Percentiles rank a stretch among this genome's conserved stretches.
phyloP scores from a whole-genome alignment of 2,329 filamentous ascomycete species.

The Fusarium sp. region DNA sequence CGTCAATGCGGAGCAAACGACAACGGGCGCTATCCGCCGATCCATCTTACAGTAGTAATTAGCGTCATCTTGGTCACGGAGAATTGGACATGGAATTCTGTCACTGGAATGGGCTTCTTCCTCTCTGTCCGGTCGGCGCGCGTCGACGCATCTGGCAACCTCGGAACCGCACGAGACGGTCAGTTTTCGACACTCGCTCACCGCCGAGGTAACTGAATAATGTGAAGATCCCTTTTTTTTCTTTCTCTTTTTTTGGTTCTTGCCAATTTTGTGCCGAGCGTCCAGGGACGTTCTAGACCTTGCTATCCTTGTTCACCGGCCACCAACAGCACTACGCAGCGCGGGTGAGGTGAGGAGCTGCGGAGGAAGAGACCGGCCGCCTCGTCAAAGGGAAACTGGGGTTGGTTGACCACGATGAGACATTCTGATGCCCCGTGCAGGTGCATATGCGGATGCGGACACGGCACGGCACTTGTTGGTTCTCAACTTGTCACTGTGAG shows the following conservation, averaged over 20 bases:
- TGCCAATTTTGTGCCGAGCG: slow-evolving; percentile 5
- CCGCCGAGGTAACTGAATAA: slow-evolving; percentile 11
- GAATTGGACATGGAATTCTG: neutral
- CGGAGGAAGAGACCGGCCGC: neutral
- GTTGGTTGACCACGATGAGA: slow-evolving; percentile 17
- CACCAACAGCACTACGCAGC: slow-evolving; percentile 9
- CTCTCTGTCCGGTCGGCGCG: neutral
- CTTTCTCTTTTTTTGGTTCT: no score
- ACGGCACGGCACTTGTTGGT: slow-evolving; percentile 28
- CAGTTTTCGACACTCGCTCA: slow-evolving; percentile 13
- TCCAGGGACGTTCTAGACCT: slow-evolving; percentile 24
- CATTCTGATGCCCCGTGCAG: slow-evolving; percentile 7
- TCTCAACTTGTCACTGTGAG: neutral
- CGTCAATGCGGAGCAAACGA: slow-evolving; percentile 19
- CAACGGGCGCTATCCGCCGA: slow-evolving; percentile 18
- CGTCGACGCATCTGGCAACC: slow-evolving; percentile 12
- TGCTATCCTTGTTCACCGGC: slow-evolving; percentile 20
- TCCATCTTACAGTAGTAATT: slow-evolving; percentile 2
- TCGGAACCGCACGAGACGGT: slow-evolving; percentile 5
- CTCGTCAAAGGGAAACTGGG: slow-evolving; percentile 30
- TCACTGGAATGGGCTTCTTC: slow-evolving; percentile 2
- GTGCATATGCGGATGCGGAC: slow-evolving; percentile 2
- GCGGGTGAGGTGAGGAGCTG: neutral
- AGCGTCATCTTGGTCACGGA: slow-evolving; percentile 5
- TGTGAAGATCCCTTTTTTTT: neutral